These are phyloP conservation scores for Sporothrix phasma DNA, from an alignment of 2,329 filamentous ascomycete genomes.

Conservation along the genomic window DNA sequence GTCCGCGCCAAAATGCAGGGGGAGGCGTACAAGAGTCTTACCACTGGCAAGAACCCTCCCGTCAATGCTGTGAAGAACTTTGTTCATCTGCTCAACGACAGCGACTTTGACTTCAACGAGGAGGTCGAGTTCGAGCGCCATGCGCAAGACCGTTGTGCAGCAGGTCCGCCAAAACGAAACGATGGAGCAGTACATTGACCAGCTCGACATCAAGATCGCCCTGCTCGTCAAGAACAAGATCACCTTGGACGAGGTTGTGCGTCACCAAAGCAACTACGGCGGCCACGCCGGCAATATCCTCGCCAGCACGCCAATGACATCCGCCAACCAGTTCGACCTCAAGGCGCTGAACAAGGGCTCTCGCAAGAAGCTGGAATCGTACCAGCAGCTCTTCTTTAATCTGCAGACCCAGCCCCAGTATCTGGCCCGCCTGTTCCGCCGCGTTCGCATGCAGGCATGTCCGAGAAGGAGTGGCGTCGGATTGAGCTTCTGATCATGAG, in stretches of 20 bases:
- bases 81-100: conserved; percentile 93
- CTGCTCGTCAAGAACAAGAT: conserved; percentile 99
- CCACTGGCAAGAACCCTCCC: conserved; percentile 90
- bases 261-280: conserved; percentile 92
- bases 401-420: conserved; percentile 96
- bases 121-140: conserved; percentile 92
- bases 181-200: conserved; percentile 94
- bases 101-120: conserved; percentile 97
- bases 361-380: conserved; percentile 86
- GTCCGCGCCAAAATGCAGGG: conserved; percentile 90
- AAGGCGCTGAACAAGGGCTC: conserved; percentile 97
- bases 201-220: conserved; percentile 97
- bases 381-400: conserved; percentile 95
- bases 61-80: conserved; percentile 97
- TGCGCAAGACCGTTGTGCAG: conserved; percentile 92
- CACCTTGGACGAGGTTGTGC: conserved; percentile 92
- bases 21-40: conserved; percentile 95
- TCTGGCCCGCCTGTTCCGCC: conserved; percentile 76
- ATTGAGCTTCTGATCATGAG: conserved; percentile 94
- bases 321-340: conserved; percentile 86
- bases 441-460: conserved; percentile 68
- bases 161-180: conserved; percentile 96
- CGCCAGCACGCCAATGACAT: conserved; percentile 78
- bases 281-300: conserved; percentile 70
- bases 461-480: conserved; percentile 86